phyloP scores from a whole-genome alignment of 108 stramenopile genomes.

The Chaetoceros muelleri region DNA sequence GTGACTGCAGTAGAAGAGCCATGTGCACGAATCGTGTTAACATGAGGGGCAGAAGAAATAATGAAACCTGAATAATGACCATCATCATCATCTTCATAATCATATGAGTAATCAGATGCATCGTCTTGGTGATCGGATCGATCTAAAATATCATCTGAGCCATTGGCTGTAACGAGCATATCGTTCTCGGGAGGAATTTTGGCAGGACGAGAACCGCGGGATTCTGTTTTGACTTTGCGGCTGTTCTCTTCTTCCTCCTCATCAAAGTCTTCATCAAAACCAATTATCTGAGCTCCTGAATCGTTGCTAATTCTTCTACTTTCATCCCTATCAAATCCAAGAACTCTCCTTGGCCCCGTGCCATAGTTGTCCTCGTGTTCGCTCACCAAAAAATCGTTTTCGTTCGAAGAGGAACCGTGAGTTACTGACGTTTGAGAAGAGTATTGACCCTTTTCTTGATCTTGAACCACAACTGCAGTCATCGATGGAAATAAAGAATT shows the following conservation, averaged over 20 bases:
- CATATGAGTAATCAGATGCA: slow-evolving; percentile 55
- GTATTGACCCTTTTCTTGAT: no score
- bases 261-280: neutral
- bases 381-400: neutral
- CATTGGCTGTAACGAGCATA: neutral
- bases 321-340: neutral
- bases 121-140: slow-evolving; percentile 30
- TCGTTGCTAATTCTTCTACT: neutral
- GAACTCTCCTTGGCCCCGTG: neutral
- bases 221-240: no score
- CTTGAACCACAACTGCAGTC: no score
- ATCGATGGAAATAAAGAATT: no score
- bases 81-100: slow-evolving; percentile 79
- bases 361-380: neutral
- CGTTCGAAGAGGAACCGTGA: neutral
- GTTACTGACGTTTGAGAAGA: no score
- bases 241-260: no score
- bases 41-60: slow-evolving; percentile 2
- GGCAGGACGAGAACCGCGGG: no score
- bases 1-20: slow-evolving; percentile 6
- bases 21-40: neutral
- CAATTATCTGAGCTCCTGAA: neutral
- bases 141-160: slow-evolving; percentile 10
- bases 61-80: slow-evolving; percentile 68
- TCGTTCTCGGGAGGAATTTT: neutral